phyloP scores from a whole-genome alignment of 2,329 filamentous ascomycete species.

The Epichloe gansuensis region DNA sequence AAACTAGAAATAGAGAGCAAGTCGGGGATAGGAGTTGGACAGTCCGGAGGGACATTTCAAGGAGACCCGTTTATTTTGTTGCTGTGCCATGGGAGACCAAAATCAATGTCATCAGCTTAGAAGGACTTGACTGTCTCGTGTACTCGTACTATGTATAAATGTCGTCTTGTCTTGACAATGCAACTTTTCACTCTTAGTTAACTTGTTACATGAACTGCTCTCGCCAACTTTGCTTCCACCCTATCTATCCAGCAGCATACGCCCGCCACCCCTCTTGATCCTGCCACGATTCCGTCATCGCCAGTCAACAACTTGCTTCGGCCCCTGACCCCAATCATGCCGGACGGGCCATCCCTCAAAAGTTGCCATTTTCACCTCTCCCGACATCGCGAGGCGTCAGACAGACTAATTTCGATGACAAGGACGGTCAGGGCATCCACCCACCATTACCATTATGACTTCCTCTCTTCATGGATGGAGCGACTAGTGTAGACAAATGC shows the following conservation, averaged over 20 bases:
- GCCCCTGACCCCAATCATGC: background rate
- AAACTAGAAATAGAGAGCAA: background rate
- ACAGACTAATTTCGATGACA: too few relatives aligned
- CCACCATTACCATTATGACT: background rate
- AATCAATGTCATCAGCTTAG: background rate
- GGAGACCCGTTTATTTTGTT: background rate
- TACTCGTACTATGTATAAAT: constrained; percentile 9
- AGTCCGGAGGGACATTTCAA: background rate
- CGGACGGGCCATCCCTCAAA: background rate
- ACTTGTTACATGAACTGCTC: background rate
- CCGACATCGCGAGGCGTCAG: too few relatives aligned
- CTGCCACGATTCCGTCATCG: background rate
- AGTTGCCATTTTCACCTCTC: too few relatives aligned
- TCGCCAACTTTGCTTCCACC: too few relatives aligned
- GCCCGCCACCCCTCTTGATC: too few relatives aligned
- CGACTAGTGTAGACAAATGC: background rate
- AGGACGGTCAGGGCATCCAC: background rate
- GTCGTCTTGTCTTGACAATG: constrained; percentile 7
- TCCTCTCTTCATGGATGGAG: too few relatives aligned
- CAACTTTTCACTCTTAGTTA: background rate
- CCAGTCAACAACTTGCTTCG: background rate
- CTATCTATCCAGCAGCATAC: too few relatives aligned
- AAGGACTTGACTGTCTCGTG: constrained; percentile 7
- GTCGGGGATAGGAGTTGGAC: background rate
- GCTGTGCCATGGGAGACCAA: background rate